phyloP scores from a whole-genome alignment of 768 basidiomycete species.

The Amylocystis lapponica region DNA sequence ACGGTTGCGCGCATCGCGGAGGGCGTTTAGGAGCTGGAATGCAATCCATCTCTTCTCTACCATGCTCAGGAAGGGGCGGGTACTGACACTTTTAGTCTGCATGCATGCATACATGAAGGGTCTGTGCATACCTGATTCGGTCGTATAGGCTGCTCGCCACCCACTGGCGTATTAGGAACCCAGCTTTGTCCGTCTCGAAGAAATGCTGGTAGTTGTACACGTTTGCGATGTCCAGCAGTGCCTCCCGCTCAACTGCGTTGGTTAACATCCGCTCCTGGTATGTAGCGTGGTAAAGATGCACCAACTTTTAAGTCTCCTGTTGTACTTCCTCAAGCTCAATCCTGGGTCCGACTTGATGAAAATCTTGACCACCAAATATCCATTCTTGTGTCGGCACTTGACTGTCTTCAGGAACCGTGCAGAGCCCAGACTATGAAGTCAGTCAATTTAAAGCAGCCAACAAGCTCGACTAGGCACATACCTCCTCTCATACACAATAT shows the following conservation, averaged over 20 bases:
- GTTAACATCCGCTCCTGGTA: slow-evolving; percentile 5
- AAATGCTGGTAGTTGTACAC: slow-evolving; percentile 86
- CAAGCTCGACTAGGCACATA: slow-evolving; percentile 27
- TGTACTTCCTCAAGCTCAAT: slow-evolving; percentile 68
- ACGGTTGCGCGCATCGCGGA: slow-evolving; percentile 76
- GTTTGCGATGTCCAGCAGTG: slow-evolving; percentile 79
- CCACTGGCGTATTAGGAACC: slow-evolving; percentile 94
- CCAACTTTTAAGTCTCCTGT: slow-evolving; percentile 76
- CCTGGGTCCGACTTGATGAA: slow-evolving; percentile 93
- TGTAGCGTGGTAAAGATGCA: slow-evolving; percentile 6
- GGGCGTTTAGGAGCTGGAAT: slow-evolving; percentile 83
- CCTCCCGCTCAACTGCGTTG: slow-evolving; percentile 73
- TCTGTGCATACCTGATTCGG: slow-evolving; percentile 77
- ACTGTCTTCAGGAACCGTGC: slow-evolving; percentile 77
- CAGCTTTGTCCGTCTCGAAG: slow-evolving; percentile 93
- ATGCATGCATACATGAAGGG: neutral
- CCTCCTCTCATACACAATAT: slow-evolving; percentile 92
- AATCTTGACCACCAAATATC: slow-evolving; percentile 86
- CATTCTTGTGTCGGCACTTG: slow-evolving; percentile 78
- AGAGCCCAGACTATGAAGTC: slow-evolving; percentile 49
- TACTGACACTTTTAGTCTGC: slow-evolving; percentile 44
- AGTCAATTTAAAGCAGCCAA: neutral
- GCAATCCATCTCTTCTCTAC: slow-evolving; percentile 99
- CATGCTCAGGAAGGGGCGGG: slow-evolving; percentile 85
- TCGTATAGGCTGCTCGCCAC: slow-evolving; percentile 92